phyloP scores from a whole-genome alignment of 176 grass and related monocot species.

The Bolboschoenus planiculmis region DNA sequence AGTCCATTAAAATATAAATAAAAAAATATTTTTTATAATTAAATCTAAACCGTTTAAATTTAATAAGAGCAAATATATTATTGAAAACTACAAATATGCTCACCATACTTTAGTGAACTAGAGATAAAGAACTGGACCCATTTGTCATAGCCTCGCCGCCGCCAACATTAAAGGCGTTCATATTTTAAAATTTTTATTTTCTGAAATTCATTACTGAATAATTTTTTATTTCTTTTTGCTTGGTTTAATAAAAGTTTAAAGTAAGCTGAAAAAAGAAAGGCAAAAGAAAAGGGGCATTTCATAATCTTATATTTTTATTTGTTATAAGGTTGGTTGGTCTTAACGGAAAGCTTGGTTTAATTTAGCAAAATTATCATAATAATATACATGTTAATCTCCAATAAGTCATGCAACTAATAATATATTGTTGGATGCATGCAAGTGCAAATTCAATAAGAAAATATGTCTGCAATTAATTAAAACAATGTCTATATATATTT shows the following conservation, averaged over 20 bases:
- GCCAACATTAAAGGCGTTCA: not conserved
- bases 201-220: no score
- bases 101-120: no score
- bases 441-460: not conserved
- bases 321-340: not conserved
- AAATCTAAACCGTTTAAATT: no score
- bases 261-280: not conserved
- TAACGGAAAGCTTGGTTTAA: not conserved
- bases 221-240: not conserved
- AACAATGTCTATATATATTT: not conserved
- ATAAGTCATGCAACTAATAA: not conserved
- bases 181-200: not conserved
- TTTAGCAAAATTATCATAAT: not conserved
- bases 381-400: not conserved
- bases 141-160: not conserved
- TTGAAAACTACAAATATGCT: no score
- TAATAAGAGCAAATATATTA: no score
- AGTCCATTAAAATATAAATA: no score
- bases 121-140: no score
- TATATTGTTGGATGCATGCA: not conserved
- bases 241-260: no score
- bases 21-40: no score
- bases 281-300: not conserved
- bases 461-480: not conserved
- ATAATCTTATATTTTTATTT: not conserved